Base-by-base conservation (phyloP, 2,329 filamentous ascomycete species). In the Cytospora mali region DNA sequence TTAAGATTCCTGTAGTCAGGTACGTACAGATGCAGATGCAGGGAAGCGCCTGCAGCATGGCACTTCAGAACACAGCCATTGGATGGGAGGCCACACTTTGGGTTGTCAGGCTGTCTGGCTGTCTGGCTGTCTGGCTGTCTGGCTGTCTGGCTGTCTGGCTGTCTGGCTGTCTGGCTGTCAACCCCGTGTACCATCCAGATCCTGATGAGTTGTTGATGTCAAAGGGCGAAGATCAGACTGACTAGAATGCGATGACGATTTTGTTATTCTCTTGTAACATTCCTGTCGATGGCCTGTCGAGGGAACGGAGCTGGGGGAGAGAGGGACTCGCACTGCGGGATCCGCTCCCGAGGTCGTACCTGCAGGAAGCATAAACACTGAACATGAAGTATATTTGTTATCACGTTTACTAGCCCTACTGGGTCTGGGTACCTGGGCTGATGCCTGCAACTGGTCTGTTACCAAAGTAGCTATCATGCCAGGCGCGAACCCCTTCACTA, bases 401-500 rank as follows among this genome's bases (percentile, higher is more conserved):
- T 25, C 35, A 33, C 49, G 13, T 7, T n/a, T 27, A 18, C 50
- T 49, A n/a, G 25, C 5, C 9, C 6, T n/a, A 4, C 7, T 21
- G 54, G 62, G 16, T 7, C 35, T 14, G 2, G 14, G 39, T 64
- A 64, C 62, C 18, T 42, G 10, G 1, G 0, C 1, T 6, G 3
- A 1, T 0, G 14, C 3, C 28, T 29, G 25, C 27, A 50, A 4
- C 6, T 14, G 1, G n/a, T 21, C 27, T 13, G 21, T 18, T 10
- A n/a, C 13, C 11, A 3, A 42, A n/a, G 59, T 62, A 46, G 31
- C 9, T 4, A n/a, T 6, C 9, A 2, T 28, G 59, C 62, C 55
- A 62, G 62, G 60, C 23, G 23, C 46, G 2, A 25, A 31, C 39
- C 59, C 63, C 60, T 51, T 55, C 31, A 25, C 55, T 62, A 65